Evolutionary conservation across 495 filamentous ascomycete species (phyloP).

Genomic region (Aspergillus heteromorphus): DNA sequence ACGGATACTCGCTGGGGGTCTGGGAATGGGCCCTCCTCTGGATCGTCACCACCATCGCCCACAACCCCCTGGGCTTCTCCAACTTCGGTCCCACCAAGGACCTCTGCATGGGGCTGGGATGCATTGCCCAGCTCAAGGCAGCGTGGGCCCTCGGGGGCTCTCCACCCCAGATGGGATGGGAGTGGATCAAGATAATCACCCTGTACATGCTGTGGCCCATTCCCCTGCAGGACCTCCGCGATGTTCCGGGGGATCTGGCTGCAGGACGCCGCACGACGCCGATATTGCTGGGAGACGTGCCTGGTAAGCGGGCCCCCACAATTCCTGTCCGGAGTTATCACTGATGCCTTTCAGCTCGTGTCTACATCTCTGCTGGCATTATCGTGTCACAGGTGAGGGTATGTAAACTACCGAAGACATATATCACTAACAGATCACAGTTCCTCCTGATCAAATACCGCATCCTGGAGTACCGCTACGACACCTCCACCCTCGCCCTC

Average conservation of each 20-base stretch:
- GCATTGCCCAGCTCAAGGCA: neutral
- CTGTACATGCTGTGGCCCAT: neutral
- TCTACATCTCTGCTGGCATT: neutral
- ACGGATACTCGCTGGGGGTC: neutral
- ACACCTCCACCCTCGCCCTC: neutral
- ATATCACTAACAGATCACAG: neutral
- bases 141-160: neutral
- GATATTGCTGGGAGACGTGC: neutral
- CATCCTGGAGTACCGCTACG: neutral
- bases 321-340: neutral
- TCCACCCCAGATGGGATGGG: neutral
- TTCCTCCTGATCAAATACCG: neutral
- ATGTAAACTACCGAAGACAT: neutral
- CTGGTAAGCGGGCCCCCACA: neutral
- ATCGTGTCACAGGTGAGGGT: neutral
- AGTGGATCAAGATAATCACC: neutral
- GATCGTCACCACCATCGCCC: neutral
- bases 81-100: neutral
- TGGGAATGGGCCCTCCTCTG: neutral
- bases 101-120: neutral
- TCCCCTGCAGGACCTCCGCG: neutral
- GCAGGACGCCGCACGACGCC: neutral
- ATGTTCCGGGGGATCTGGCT: neutral
- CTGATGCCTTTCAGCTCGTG: neutral
- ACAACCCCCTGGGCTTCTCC: neutral